Percentiles rank a stretch among this genome's conserved stretches.
These are phyloP conservation scores for Priceomyces carsonii DNA, from an alignment of 805 yeast genomes.

Conservation along the genomic window DNA sequence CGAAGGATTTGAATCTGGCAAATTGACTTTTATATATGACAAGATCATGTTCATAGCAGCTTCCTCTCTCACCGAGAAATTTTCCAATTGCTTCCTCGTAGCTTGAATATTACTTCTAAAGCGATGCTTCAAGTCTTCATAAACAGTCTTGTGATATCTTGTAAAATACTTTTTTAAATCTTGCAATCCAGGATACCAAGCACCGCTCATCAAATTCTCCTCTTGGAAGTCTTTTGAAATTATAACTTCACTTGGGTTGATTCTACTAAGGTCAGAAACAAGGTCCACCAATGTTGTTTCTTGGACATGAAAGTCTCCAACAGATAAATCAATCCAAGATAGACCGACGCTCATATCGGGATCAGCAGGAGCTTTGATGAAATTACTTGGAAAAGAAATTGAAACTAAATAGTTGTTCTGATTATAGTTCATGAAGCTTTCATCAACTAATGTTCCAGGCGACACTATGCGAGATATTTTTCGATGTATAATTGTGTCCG, in stretches of 20 bases:
- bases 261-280: slow-evolving; percentile 70
- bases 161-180: slow-evolving; percentile 62
- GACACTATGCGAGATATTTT: slow-evolving; percentile 80
- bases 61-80: slow-evolving; percentile 43
- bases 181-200: slow-evolving; percentile 57
- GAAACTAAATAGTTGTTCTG: slow-evolving; percentile 71
- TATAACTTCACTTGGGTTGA: slow-evolving; percentile 79
- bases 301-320: slow-evolving; percentile 77
- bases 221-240: slow-evolving; percentile 48
- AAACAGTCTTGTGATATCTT: slow-evolving; percentile 46
- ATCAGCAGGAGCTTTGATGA: slow-evolving; percentile 36
- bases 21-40: slow-evolving; percentile 68
- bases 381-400: slow-evolving; percentile 57
- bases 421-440: slow-evolving; percentile 72
- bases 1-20: slow-evolving; percentile 66
- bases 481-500: slow-evolving; percentile 51
- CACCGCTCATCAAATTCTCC: slow-evolving; percentile 42
- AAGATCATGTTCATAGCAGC: slow-evolving; percentile 62
- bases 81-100: slow-evolving; percentile 36
- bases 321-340: slow-evolving; percentile 86
- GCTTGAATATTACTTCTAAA: slow-evolving; percentile 34
- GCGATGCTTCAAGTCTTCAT: slow-evolving; percentile 30
- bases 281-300: slow-evolving; percentile 59
- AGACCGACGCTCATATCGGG: slow-evolving; percentile 59
- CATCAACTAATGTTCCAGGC: slow-evolving; percentile 92